Percentiles rank a stretch among this genome's conserved stretches.
Evolutionary conservation across 768 basidiomycete species (phyloP).

Genomic region (Albatrellus ellisii): DNA sequence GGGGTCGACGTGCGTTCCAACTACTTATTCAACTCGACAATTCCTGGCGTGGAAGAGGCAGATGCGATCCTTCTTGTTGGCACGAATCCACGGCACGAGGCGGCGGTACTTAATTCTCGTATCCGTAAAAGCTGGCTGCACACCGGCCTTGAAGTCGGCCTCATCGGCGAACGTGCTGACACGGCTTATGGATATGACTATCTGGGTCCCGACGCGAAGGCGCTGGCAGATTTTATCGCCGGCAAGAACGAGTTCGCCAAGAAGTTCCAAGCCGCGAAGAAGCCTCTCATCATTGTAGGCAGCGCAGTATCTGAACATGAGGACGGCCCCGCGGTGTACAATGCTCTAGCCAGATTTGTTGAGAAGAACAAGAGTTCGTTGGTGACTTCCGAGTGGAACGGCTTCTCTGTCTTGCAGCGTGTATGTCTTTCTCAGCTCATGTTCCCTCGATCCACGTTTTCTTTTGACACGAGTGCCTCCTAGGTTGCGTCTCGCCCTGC

Average conservation of each 20-base stretch:
- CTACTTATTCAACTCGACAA: constrained; percentile 91
- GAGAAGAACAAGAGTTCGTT: constrained; percentile 63
- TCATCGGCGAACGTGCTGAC: constrained; percentile 85
- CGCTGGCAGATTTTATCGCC: constrained; percentile 61
- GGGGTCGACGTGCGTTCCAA: constrained; percentile 89
- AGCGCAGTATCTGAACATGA: constrained; percentile 76
- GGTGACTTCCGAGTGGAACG: constrained; percentile 88
- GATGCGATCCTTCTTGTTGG: constrained; percentile 91
- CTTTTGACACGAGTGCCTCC: no score
- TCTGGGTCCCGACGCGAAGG: constrained; percentile 65
- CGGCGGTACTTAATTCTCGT: constrained; percentile 92
- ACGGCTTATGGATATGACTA: constrained; percentile 91
- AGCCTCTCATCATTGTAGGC: constrained; percentile 88
- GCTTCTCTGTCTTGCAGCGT: constrained; percentile 85
- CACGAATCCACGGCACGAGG: constrained; percentile 95
- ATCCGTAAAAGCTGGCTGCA: constrained; percentile 93
- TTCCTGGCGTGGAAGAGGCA: constrained; percentile 82
- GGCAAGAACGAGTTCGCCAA: constrained; percentile 71
- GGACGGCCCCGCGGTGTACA: constrained; percentile 69
- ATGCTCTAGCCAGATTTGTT: constrained; percentile 68
- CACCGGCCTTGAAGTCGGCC: constrained; percentile 70
- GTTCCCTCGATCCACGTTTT: not conserved
- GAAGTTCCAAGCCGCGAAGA: constrained; percentile 83
- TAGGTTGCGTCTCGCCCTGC: constrained; percentile 88
- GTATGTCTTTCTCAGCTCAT: constrained; percentile 31